phyloP scores from a whole-genome alignment of 371 early-diverging fungal species.

The Thermomucor indicae-seudaticae region DNA sequence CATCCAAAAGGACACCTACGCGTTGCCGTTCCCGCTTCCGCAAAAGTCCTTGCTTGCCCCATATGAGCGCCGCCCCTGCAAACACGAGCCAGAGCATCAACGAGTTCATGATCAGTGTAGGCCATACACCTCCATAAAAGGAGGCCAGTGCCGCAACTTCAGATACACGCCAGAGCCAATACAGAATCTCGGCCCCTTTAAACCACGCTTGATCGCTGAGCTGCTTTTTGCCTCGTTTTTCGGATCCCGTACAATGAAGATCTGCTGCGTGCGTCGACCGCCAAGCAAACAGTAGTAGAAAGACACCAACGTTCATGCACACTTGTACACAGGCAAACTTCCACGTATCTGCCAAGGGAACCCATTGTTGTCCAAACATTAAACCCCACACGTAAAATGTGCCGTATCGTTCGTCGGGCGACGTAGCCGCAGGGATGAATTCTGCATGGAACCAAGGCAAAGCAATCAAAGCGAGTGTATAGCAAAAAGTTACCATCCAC shows the following conservation, averaged over 20 bases:
- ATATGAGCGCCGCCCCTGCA: constrained; percentile 12
- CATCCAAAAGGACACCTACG: neutral
- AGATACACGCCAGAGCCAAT: constrained; percentile 42
- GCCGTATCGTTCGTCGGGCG: constrained; percentile 37
- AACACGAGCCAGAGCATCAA: constrained; percentile 23
- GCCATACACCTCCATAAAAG: constrained; percentile 43
- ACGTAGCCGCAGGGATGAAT: constrained; percentile 49
- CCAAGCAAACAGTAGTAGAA: constrained; percentile 33
- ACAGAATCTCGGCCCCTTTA: constrained; percentile 20
- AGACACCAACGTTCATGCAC: constrained; percentile 39
- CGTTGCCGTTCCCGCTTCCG: neutral
- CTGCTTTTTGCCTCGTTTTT: constrained; percentile 1
- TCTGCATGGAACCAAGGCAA: constrained; percentile 50
- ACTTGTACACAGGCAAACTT: constrained; percentile 50
- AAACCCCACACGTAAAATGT: constrained; percentile 63
- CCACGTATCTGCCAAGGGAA: constrained; percentile 83
- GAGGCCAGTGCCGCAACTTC: constrained; percentile 28
- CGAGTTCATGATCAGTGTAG: constrained; percentile 19
- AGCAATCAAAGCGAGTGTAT: constrained; percentile 38
- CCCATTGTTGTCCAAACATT: constrained; percentile 56
- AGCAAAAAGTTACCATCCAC: constrained; percentile 38
- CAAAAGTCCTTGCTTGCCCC: too few relatives aligned
- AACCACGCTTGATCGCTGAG: constrained; percentile 28
- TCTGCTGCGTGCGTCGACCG: constrained; percentile 18
- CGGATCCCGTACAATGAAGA: constrained; percentile 6